Conservation (phyloP, 2,329 filamentous ascomycete species). For the Dactylellina cionopaga region DNA sequence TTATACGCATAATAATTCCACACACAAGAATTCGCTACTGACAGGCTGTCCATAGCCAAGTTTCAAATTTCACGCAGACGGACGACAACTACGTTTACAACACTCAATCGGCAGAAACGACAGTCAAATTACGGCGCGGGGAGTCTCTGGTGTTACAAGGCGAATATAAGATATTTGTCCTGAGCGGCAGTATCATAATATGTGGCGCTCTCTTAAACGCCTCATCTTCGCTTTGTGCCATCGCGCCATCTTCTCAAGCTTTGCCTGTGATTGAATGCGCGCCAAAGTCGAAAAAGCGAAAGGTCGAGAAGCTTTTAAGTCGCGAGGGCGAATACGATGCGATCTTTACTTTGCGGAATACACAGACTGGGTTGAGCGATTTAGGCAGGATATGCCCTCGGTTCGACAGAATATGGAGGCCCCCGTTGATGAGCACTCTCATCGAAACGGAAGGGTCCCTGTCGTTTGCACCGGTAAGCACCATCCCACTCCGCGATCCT, state of each 20-base stretch:
- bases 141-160: slow-evolving; percentile 72
- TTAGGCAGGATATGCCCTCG: slow-evolving; percentile 72
- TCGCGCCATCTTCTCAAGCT: slow-evolving; percentile 75
- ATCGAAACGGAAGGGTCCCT: slow-evolving; percentile 55
- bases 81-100: slow-evolving; percentile 50
- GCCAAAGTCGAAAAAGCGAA: slow-evolving; percentile 45
- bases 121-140: slow-evolving; percentile 51
- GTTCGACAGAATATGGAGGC: slow-evolving; percentile 73
- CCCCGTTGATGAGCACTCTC: slow-evolving; percentile 60
- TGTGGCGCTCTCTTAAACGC: slow-evolving; percentile 71
- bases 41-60: slow-evolving; percentile 18
- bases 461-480: slow-evolving; percentile 56
- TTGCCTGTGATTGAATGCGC: slow-evolving; percentile 72
- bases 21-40: background rate
- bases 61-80: slow-evolving; percentile 55
- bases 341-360: slow-evolving; percentile 68
- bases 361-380: slow-evolving; percentile 64
- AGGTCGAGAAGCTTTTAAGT: slow-evolving; percentile 25
- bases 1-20: slow-evolving; percentile 22
- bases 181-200: slow-evolving; percentile 71
- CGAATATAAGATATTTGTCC: slow-evolving; percentile 72
- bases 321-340: slow-evolving; percentile 60
- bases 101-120: slow-evolving; percentile 16
- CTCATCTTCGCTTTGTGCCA: slow-evolving; percentile 66
- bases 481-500: slow-evolving; percentile 42